These are phyloP conservation scores for Pelomyxa schiedti DNA, from an alignment of 78 protist species.

Conservation along the genomic window DNA sequence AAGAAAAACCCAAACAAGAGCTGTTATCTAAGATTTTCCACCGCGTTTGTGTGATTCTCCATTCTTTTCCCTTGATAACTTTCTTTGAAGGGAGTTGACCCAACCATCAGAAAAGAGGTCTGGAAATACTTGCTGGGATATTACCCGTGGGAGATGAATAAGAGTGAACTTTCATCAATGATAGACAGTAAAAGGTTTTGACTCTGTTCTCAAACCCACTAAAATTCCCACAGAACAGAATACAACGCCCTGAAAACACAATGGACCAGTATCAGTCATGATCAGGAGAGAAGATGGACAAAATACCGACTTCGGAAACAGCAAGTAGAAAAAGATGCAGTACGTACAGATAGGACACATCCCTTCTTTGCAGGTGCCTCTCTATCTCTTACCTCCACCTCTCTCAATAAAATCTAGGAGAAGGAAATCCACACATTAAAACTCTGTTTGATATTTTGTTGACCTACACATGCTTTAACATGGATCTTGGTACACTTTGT, in stretches of 20 bases:
- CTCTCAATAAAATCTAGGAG: too few species aligned
- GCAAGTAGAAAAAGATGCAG: too few species aligned
- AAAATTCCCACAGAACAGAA: too few species aligned
- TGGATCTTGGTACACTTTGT: neutral
- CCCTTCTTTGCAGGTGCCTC: too few species aligned
- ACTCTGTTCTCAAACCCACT: too few species aligned
- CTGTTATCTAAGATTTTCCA: too few species aligned
- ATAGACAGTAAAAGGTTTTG: too few species aligned
- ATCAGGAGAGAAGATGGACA: neutral
- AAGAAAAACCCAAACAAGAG: too few species aligned
- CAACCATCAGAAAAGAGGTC: conserved; percentile 1
- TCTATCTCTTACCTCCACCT: too few species aligned
- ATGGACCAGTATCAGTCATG: neutral
- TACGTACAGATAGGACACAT: too few species aligned
- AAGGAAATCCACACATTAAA: neutral
- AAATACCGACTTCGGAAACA: neutral
- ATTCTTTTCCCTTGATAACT: neutral
- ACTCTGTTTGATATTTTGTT: neutral
- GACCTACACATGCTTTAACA: conserved; percentile 9
- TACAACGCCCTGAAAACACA: neutral
- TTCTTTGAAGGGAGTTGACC: neutral
- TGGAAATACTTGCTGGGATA: neutral
- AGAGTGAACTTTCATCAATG: too few species aligned
- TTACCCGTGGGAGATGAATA: conserved; percentile 3
- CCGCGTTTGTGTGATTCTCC: too few species aligned